Evolutionary conservation across 768 basidiomycete genomes (phyloP), one percentile per base, ranked within the genome.

Genomic region (Filobasidium floriforme): DNA sequence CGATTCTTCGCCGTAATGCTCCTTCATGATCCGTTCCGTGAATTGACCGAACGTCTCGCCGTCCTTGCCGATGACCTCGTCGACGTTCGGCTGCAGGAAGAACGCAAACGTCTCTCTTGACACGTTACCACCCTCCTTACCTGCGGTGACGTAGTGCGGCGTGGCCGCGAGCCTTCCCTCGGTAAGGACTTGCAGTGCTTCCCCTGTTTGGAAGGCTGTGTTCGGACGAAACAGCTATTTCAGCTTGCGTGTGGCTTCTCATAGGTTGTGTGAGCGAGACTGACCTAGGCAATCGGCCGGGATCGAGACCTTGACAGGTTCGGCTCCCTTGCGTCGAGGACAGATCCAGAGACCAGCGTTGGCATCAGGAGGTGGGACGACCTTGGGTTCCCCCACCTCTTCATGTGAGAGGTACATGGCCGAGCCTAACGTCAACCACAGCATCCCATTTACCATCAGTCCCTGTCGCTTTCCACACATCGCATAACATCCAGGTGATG

Each of bases 151-250:
- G 70, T 90, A 96, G 71, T 98, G 94, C 14, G 94, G 94, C 0
- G 96, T 99, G 0, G 96, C 96, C 51, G 87, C 84, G 18, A 99
- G 82, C 63, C 82, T 84, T 15, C 87, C 85, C 11, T 83, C 85
- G 1, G 94, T 97, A 26, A 93, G 87, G 26, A 97, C 81, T 76
- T 96, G 87, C 24, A 99, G 84, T 10, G 94, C 90, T 80, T 99
- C 92, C 7, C 96, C 96, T 0, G 92, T 98, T 77, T 99, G 96
- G 79, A 99, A 97, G 2, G 93, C 94, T 61, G 60, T 2, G 1
- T 7, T 4, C 3, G 22, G 60, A 37, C 32, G 9, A 37, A 3
- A 37, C 9, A 9, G 7, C 7, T 57, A 4, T 49, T 49, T 22
- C 46, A 49, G 46, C 46, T 37, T 37, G 32, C 32, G 32, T 9